Conservation (phyloP, 2,329 filamentous ascomycete species). For the Dothistroma pini region DNA sequence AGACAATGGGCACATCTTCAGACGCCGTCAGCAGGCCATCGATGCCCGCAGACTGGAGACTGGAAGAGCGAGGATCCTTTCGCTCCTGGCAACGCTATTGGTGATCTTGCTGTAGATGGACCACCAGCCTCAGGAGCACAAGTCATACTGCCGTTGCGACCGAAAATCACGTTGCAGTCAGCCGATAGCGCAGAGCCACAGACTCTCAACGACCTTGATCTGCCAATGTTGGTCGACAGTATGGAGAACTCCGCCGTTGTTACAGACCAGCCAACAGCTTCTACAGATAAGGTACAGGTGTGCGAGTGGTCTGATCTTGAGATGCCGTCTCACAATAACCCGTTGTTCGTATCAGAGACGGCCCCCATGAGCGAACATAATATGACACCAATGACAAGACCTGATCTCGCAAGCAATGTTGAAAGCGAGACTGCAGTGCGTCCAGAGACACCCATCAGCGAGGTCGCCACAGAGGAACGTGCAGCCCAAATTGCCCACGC, state of each 20-base stretch:
- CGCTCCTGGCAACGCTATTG: constrained; percentile 14
- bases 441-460: not conserved
- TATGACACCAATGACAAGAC: not conserved
- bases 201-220: constrained; percentile 6
- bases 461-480: not conserved
- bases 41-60: constrained; percentile 10
- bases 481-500: not conserved
- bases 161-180: constrained; percentile 16
- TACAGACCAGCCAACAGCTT: not conserved
- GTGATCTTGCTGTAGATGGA: constrained; percentile 1
- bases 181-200: constrained; percentile 5
- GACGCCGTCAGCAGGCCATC: constrained; percentile 11
- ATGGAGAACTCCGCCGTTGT: not conserved
- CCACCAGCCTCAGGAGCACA: constrained; percentile 4
- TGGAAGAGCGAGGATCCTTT: constrained; percentile 24
- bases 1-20: constrained; percentile 14
- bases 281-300: not conserved
- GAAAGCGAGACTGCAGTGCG: not conserved
- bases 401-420: not conserved
- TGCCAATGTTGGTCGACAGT: not conserved
- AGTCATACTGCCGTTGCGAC: constrained; percentile 16
- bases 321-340: not conserved
- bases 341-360: not conserved
- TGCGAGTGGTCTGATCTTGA: not conserved
- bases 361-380: not conserved